A percentile compares a stretch with the other conserved stretches of the same genome.
Evolutionary conservation across 139 green algal species (phyloP).

Genomic region (Chlorella vulgaris): DNA sequence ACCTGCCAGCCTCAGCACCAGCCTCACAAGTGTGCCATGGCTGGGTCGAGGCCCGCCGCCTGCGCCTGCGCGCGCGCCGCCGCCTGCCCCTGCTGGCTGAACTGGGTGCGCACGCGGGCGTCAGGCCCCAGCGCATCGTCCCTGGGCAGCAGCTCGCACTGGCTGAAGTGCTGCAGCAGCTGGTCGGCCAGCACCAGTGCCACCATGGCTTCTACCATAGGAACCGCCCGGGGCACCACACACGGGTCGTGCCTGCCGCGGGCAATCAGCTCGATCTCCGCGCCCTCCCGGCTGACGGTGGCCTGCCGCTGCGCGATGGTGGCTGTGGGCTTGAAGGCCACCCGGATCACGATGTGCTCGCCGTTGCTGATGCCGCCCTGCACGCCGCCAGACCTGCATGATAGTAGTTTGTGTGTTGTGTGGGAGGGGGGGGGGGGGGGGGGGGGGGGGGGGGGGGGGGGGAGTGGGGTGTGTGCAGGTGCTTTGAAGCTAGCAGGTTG

Average conservation of each 20-base stretch:
- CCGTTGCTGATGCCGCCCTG: slow-evolving; percentile 96
- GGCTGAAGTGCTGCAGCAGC: slow-evolving; percentile 89
- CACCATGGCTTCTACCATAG: slow-evolving; percentile 99
- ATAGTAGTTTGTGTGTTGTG: background rate
- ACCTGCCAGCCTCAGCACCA: too few species aligned
- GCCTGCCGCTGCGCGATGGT: slow-evolving; percentile 92
- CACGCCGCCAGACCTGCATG: slow-evolving; percentile 60
- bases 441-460: background rate
- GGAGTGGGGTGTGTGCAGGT: background rate
- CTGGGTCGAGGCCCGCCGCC: too few species aligned
- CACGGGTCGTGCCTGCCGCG: slow-evolving; percentile 95
- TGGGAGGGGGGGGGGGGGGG: background rate
- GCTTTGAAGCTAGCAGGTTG: too few species aligned
- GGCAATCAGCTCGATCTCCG: slow-evolving; percentile 89
- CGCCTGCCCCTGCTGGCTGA: slow-evolving; percentile 13
- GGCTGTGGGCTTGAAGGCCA: slow-evolving; percentile 99
- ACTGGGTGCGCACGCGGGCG: slow-evolving; percentile 45
- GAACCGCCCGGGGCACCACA: slow-evolving; percentile 95
- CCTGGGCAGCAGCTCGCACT: slow-evolving; percentile 93
- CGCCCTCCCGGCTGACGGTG: slow-evolving; percentile 78
- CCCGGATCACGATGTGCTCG: slow-evolving; percentile 93
- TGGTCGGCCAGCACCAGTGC: slow-evolving; percentile 96
- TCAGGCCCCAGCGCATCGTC: slow-evolving; percentile 54
- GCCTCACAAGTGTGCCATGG: too few species aligned
- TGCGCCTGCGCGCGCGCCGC: background rate